phyloP scores from a whole-genome alignment of 371 early-diverging fungal species.

The Amoeboaphelidium protococcarum region DNA sequence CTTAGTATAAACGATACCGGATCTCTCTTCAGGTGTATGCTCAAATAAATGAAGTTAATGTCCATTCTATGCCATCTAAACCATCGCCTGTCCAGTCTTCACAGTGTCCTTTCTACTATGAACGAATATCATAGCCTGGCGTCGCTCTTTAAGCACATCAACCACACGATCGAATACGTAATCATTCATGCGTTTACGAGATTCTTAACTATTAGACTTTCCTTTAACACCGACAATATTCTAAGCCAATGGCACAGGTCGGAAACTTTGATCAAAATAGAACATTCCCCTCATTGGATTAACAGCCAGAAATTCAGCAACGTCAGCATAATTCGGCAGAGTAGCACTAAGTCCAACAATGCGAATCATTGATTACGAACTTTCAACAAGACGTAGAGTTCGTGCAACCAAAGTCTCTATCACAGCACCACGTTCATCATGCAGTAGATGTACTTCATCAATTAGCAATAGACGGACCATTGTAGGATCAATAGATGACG shows the following conservation, averaged over 20 bases:
- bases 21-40: no score
- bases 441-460: conserved; percentile 98
- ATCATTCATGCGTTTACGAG: conserved; percentile 71
- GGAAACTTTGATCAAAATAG: conserved; percentile 71
- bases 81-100: conserved; percentile 63
- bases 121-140: conserved; percentile 91
- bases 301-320: conserved; percentile 75
- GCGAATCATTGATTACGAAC: conserved; percentile 66
- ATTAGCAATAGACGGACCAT: conserved; percentile 85
- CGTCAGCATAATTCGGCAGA: conserved; percentile 92
- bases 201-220: no score
- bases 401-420: conserved; percentile 89
- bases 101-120: conserved; percentile 94
- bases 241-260: conserved; percentile 85
- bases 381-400: conserved; percentile 64
- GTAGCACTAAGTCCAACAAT: conserved; percentile 97
- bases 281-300: conserved; percentile 51
- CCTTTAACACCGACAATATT: conserved; percentile 86
- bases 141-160: conserved; percentile 53
- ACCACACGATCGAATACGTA: conserved; percentile 72
- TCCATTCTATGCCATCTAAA: conserved; percentile 67
- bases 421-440: conserved; percentile 91
- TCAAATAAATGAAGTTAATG: no score
- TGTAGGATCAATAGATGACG: conserved; percentile 25
- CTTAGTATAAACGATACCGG: no score